A percentile compares a stretch with the other conserved stretches of the same genome.
These are phyloP conservation scores for Lenwebbia sp. DNA, from an alignment of 345 rosid species.

Conservation along the genomic window DNA sequence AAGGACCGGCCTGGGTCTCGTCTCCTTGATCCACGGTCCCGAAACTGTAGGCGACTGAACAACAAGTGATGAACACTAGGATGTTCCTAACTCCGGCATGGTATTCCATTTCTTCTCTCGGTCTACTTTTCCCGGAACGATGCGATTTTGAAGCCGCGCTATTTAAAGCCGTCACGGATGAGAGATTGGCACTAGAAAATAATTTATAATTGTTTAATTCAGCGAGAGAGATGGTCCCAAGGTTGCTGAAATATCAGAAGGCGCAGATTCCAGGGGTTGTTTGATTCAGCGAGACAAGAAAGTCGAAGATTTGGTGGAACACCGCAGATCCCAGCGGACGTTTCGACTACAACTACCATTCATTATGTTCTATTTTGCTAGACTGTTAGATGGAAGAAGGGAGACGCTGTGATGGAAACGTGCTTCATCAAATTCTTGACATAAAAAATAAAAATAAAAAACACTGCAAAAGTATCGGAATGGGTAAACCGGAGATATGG, in stretches of 20 bases:
- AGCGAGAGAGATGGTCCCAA: background rate
- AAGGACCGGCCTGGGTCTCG: background rate
- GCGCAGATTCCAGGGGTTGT: background rate
- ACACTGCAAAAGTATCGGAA: background rate
- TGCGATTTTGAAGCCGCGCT: background rate
- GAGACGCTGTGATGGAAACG: background rate
- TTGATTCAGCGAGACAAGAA: background rate
- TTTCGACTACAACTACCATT: background rate
- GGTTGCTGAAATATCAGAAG: background rate
- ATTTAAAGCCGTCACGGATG: background rate
- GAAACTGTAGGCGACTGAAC: background rate
- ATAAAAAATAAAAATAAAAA: background rate
- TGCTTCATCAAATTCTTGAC: background rate
- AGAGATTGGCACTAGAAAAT: background rate
- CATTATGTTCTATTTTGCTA: background rate
- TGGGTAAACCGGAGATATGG: background rate
- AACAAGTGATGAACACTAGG: background rate
- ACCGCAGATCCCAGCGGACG: background rate
- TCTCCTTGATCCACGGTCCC: background rate
- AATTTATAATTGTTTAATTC: background rate
- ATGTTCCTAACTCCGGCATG: background rate
- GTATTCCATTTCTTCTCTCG: background rate
- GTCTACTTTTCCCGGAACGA: background rate
- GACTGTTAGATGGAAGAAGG: background rate
- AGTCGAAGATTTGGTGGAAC: background rate